Evolutionary conservation across 306 rosid genomes (phyloP), one percentile per base, ranked within the genome.

Genomic region (Casuarina glauca): DNA sequence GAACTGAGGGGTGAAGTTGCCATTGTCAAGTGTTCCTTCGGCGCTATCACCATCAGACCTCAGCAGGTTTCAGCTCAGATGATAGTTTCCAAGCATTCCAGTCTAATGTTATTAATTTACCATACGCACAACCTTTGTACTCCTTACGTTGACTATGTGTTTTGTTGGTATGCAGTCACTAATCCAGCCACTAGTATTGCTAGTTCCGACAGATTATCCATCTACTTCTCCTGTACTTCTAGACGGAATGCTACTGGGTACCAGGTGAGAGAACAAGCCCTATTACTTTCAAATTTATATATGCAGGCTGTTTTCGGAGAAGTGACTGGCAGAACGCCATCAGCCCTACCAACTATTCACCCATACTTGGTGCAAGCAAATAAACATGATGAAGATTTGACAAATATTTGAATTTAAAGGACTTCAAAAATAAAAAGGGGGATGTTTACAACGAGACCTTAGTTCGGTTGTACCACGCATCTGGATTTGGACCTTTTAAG

Each of bases 191-290:
- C 54, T 87, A 74, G 12, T 50, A 52, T 70, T 87, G 77, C 79
- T 79, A 70, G 75, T 87, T 79, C 90, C 90, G 12, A 1, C 71
- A 70, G 79, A 64, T 51, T 87, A 84, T 84, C 88, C 90, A 41
- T 41, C 5, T 19, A 64, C 51, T 73, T 58, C 86, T 1, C 84
- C 84, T 15, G 36, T 79, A 26, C 38, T 87, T 36, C 66, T 81
- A 35, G 84, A 86, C 49, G 54, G 76, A 43, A 42, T 55, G 75
- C 80, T 77, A n/a, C 4, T 39, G 58, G 73, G 74, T 63, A 41
- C 72, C 76, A 81, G 90, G 90, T 84, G 66, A 62, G 74, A 48
- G 39, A 73, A 51, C 2, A 43, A 49, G 16, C 45, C 2, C 60
- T 39, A 54, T 79, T 57, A 48, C 15, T 72, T 52, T 54, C 50